phyloP scores from a whole-genome alignment of 2,329 filamentous ascomycete species.

The Aspergillus melleus region DNA sequence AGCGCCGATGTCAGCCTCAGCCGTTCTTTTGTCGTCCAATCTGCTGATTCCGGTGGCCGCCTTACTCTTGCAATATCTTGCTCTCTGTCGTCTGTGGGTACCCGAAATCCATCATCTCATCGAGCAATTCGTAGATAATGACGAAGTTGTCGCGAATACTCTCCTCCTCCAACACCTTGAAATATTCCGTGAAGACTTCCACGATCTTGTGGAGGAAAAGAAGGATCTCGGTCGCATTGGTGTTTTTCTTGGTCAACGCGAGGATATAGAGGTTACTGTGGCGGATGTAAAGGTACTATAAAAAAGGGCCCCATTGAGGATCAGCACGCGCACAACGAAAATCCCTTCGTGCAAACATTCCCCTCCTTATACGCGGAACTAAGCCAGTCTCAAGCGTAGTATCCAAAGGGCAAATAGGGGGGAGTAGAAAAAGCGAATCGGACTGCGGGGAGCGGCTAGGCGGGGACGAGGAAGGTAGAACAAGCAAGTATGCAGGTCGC shows the following conservation, averaged over 20 bases:
- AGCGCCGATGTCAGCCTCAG: not conserved
- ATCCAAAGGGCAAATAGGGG: not conserved
- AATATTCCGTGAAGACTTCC: conserved; percentile 99
- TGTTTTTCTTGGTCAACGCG: conserved; percentile 96
- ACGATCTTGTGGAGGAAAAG: conserved; percentile 98
- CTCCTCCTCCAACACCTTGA: conserved; percentile 98
- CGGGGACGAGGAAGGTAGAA: conserved; percentile 8
- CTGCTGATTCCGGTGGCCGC: not conserved
- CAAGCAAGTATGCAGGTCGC: not conserved
- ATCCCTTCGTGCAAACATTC: not conserved
- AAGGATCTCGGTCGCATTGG: conserved; percentile 96
- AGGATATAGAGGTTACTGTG: conserved; percentile 99
- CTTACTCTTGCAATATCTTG: conserved; percentile 91
- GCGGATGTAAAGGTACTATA: conserved; percentile 94
- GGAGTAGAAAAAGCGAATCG: conserved; percentile 3
- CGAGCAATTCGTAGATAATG: conserved; percentile 95
- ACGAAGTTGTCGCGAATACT: conserved; percentile 99
- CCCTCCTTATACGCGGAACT: not conserved
- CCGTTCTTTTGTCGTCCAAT: not conserved
- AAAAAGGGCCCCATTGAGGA: not conserved
- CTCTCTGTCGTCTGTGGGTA: conserved; percentile 98
- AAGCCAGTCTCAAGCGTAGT: not conserved
- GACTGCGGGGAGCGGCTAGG: conserved; percentile 20
- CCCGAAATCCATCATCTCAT: conserved; percentile 99
- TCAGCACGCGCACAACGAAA: not conserved